Percentiles rank a stretch among this genome's conserved stretches.
These are phyloP conservation scores for Sporisorium scitamineum DNA, from an alignment of 1,284 basidiomycete genomes.

Conservation along the genomic window DNA sequence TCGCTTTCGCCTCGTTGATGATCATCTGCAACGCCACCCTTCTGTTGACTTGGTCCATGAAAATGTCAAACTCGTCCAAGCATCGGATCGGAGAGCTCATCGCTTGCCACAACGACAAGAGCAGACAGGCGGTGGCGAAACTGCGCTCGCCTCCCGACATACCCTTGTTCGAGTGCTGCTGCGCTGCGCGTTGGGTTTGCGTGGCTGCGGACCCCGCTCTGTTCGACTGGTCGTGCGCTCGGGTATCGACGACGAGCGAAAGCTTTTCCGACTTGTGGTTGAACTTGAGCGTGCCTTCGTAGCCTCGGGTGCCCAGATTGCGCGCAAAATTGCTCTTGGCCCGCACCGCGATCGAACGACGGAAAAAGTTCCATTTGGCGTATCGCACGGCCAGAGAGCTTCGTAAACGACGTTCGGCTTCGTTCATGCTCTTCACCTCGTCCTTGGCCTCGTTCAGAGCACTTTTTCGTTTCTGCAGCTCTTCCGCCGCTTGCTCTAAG, in stretches of 20 bases:
- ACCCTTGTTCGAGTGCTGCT: slow-evolving; percentile 69
- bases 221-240: slow-evolving; percentile 19
- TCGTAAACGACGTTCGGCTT: slow-evolving; percentile 31
- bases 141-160: slow-evolving; percentile 93
- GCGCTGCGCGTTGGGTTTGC: slow-evolving; percentile 72
- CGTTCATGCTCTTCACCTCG: slow-evolving; percentile 76
- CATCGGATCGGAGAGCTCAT: slow-evolving; percentile 94
- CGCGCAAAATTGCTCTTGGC: slow-evolving; percentile 85
- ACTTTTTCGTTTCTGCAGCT: slow-evolving; percentile 73
- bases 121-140: slow-evolving; percentile 92
- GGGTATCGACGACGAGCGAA: slow-evolving; percentile 75
- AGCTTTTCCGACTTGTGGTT: slow-evolving; percentile 80
- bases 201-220: slow-evolving; percentile 82
- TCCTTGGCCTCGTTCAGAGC: slow-evolving; percentile 72
- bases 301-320: slow-evolving; percentile 83
- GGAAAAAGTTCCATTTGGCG: slow-evolving; percentile 85
- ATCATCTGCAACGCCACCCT: slow-evolving; percentile 92
- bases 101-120: slow-evolving; percentile 93
- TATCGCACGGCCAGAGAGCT: slow-evolving; percentile 34
- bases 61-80: slow-evolving; percentile 85
- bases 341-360: slow-evolving; percentile 84
- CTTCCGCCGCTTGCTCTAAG: slow-evolving; percentile 80
- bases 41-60: slow-evolving; percentile 94
- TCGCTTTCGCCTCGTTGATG: slow-evolving; percentile 43
- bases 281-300: slow-evolving; percentile 74